Evolutionary conservation across 257 asterid species (phyloP).

Genomic region (Plectranthus barbatus): DNA sequence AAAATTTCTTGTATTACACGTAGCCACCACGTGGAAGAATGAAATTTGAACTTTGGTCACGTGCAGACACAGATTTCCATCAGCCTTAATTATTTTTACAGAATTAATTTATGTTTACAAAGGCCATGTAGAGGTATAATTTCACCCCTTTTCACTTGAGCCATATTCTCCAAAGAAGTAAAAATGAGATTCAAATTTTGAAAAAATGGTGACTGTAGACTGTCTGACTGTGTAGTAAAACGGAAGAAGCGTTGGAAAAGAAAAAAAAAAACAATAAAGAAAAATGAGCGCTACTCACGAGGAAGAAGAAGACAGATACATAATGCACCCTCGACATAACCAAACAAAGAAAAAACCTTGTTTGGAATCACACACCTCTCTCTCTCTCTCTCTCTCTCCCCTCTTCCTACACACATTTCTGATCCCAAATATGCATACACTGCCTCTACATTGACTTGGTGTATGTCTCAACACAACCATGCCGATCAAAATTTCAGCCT

Average conservation of each 20-base stretch:
- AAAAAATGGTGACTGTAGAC: too few relatives aligned
- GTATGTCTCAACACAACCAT: neutral
- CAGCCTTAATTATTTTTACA: neutral
- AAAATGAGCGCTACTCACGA: neutral
- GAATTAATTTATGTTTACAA: too few relatives aligned
- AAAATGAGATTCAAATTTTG: too few relatives aligned
- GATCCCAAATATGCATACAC: neutral
- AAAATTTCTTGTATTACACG: too few relatives aligned
- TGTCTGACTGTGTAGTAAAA: too few relatives aligned
- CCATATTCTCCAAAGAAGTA: too few relatives aligned
- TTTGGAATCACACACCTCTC: conserved; percentile 2
- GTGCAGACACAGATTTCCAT: neutral
- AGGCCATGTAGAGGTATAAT: too few relatives aligned
- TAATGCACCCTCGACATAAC: neutral
- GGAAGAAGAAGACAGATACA: neutral
- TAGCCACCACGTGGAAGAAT: too few relatives aligned
- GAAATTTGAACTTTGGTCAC: neutral
- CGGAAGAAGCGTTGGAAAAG: too few relatives aligned
- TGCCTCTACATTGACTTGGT: too few relatives aligned
- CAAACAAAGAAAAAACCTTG: conserved; percentile 15
- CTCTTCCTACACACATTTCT: neutral
- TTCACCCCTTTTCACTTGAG: too few relatives aligned
- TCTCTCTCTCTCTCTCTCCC: neutral
- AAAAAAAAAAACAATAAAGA: neutral
- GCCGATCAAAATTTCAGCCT: neutral